Base-by-base conservation (phyloP, 2,329 filamentous ascomycete genomes). In the Penicillium aurantiogriseum region DNA sequence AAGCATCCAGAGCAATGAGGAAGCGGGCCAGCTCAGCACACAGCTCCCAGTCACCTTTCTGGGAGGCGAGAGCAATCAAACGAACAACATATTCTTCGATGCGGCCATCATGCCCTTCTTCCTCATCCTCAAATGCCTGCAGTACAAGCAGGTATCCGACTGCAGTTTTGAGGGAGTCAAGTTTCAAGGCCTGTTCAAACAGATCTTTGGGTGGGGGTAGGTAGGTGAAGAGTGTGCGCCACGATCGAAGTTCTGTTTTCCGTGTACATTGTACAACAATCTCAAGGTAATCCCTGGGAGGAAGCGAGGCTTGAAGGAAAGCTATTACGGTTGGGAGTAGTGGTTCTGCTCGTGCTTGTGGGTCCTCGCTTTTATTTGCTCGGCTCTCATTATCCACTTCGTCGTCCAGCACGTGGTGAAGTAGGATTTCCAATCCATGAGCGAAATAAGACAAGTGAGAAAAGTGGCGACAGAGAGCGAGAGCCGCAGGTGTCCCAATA, bases 11-110 rank as follows among this genome's bases (percentile, higher is more conserved):
- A 5, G 93, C 93, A 46, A 95, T 92, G 56, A 99, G 78, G 75
- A 99, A 99, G n/a, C 93, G 83, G 11, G 94, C 92, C 29, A 99
- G 81, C 73, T 99, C 94, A 67, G 92, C 94, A 77, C 94, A 97
- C 29, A 99, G 78, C 66, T 97, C 92, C 92, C 92, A 99, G 69
- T 97, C 93, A 48, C 87, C 86, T 72, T 92, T 91, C 33, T 86
- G 82, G 67, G 92, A 93, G 0, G 93, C 94, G 48, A 90, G 82
- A 33, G 85, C 86, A 56, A 99, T 83, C 25, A 99, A 79, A 13
- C 92, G 85, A 4, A 96, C 89, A 21, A 92, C 87, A 70, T 79
- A 77, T 58, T 77, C 75, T 69, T 79, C 77, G 31, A 76, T 75
- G 23, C 70, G 69, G 29, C 93, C 89, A 47, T 80, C 78, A 53